Evolutionary conservation across 352 stramenopile genomes (phyloP), one percentile per base, ranked within the genome.

Genomic region (Globisporangium echinulatum): DNA sequence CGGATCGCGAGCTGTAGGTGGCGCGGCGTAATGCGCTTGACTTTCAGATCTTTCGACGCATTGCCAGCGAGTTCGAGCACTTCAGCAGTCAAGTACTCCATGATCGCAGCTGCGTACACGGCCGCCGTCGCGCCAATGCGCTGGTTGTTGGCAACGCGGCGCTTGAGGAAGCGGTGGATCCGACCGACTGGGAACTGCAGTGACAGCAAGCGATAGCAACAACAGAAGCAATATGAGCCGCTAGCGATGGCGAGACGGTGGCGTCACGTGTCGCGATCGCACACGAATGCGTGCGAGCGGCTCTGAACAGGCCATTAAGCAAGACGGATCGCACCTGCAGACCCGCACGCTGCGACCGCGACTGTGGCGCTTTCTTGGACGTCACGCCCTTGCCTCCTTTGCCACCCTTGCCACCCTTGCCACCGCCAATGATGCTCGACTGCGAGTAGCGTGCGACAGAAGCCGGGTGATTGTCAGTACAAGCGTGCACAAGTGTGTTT

Each of bases 151-250:
- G 98, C 90, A 58, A 99, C 97, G 54, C 96, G 96, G 56, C 94
- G 92, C 87, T 99, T 99, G 65, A 99, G 75, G 75, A 99, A 99
- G 66, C 98, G 86, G 64, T 99, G 97, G 68, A 99, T 99, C 92
- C 98, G 96, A 55, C 98, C 98, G 25, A 99, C 98, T 37, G 98
- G 98, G 73, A 99, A 99, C 89, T 99, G 38, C 10, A 38, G 25
- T 33, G 25, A 33, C 39, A 43, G 39, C 39, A 43, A 43, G 14
- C 44, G 44, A 49, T 17, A 17, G 67, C 5, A 17, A 50, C 33
- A 10, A 53, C 39, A 47, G 15, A 50, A 49, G 53, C 25, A 37
- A 40, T 44, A 4, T 66, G 38, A 56, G 36, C 47, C 58, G 2
- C 14, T 15, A 19, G 14, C 43, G n/a, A 14, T 11, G 13, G 43